A percentile compares a stretch with the other conserved stretches of the same genome.
Evolutionary conservation across 805 yeast genomes (phyloP).

Genomic region (Nakazawaea ishiwadae): DNA sequence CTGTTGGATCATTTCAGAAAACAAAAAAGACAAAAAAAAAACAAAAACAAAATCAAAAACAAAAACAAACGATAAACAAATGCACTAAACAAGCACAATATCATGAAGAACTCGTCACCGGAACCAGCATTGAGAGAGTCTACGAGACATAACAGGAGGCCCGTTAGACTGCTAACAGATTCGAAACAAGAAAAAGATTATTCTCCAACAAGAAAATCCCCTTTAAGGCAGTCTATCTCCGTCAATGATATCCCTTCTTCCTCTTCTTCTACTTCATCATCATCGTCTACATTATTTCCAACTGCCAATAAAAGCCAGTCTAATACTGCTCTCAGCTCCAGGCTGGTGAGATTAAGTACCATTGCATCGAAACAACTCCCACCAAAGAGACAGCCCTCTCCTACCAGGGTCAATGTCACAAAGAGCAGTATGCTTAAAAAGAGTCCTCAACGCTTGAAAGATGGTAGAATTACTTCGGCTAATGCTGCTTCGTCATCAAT

Average conservation of each 20-base stretch:
- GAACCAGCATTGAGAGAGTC: neutral
- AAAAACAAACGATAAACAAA: too few relatives aligned
- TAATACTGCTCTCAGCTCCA: too few relatives aligned
- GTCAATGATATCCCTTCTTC: constrained; percentile 1
- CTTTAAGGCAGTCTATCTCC: neutral
- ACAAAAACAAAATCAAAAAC: too few relatives aligned
- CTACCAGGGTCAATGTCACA: neutral
- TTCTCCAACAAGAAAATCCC: constrained; percentile 2
- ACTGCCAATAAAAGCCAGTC: too few relatives aligned
- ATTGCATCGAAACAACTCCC: neutral
- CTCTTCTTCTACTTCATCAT: neutral
- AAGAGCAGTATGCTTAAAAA: neutral
- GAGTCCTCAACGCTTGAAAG: constrained; percentile 3
- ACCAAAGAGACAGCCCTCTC: neutral
- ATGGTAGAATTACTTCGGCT: too few relatives aligned
- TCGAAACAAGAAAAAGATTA: neutral
- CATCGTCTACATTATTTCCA: too few relatives aligned
- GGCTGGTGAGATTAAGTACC: neutral
- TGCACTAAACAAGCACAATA: too few relatives aligned
- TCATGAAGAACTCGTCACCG: too few relatives aligned
- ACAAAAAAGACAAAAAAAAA: too few relatives aligned
- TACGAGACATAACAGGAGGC: neutral
- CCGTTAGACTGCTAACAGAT: too few relatives aligned
- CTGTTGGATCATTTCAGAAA: too few relatives aligned
- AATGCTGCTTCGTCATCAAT: neutral